Evolutionary conservation across 306 rosid species (phyloP).

Genomic region (Purshia tridentata): DNA sequence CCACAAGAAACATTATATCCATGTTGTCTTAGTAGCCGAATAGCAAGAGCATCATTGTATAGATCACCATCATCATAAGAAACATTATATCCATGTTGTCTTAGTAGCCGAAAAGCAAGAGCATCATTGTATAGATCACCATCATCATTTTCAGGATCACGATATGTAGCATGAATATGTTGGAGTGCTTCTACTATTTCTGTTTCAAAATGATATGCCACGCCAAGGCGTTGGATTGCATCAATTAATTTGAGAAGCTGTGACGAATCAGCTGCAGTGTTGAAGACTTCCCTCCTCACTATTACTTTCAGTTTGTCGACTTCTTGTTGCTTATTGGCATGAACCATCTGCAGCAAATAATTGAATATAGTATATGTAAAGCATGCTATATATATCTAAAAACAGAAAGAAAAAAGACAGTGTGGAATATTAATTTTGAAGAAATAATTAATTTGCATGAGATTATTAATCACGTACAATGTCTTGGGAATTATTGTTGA

Average conservation of each 20-base stretch:
- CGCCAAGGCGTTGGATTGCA: constrained; percentile 31
- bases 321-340: background rate
- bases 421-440: background rate
- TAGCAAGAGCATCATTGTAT: constrained; percentile 30
- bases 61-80: constrained; percentile 17
- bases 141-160: background rate
- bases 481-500: background rate
- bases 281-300: constrained; percentile 26
- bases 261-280: background rate
- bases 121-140: constrained; percentile 26
- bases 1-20: constrained; percentile 32
- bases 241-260: constrained; percentile 29
- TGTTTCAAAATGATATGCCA: constrained; percentile 36
- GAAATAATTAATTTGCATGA: background rate
- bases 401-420: background rate
- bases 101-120: constrained; percentile 44
- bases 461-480: background rate
- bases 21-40: constrained; percentile 48
- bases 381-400: background rate
- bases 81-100: constrained; percentile 40
- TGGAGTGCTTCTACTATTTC: constrained; percentile 32
- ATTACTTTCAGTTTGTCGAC: constrained; percentile 28
- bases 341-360: background rate
- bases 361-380: background rate
- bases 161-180: background rate